These are phyloP conservation scores for Candida caryicola DNA, from an alignment of 805 yeast species.

Conservation along the genomic window DNA sequence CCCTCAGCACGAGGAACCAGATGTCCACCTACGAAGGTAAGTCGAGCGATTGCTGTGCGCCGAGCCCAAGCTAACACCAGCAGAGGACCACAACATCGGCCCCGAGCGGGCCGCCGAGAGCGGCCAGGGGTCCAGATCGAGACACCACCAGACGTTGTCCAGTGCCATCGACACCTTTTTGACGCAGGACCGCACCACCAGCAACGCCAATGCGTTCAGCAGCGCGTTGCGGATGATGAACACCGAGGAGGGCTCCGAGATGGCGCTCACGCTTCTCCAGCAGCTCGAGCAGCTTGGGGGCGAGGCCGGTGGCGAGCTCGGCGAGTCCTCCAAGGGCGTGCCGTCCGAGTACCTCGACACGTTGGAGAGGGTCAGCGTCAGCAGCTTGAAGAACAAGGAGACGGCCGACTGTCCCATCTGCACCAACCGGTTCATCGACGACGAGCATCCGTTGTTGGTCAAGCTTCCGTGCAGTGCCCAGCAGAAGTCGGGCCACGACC, in stretches of 20 bases:
- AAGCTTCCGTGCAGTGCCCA: slow-evolving; percentile 60
- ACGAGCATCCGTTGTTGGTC: slow-evolving; percentile 77
- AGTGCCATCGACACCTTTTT: slow-evolving; percentile 36
- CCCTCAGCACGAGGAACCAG: too few species aligned
- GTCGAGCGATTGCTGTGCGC: slow-evolving; percentile 13
- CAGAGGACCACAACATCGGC: slow-evolving; percentile 40
- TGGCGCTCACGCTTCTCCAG: slow-evolving; percentile 27
- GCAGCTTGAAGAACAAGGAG: slow-evolving; percentile 35
- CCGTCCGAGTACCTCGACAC: slow-evolving; percentile 69
- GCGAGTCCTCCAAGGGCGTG: slow-evolving; percentile 44
- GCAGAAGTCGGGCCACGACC: slow-evolving; percentile 38
- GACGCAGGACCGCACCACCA: slow-evolving; percentile 11
- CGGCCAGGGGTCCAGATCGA: slow-evolving; percentile 4
- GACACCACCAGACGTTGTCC: slow-evolving; percentile 28
- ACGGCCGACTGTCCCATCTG: slow-evolving; percentile 83
- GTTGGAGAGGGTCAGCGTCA: slow-evolving; percentile 59
- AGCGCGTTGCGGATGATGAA: slow-evolving; percentile 31
- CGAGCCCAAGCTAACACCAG: slow-evolving; percentile 5
- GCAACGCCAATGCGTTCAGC: slow-evolving; percentile 23
- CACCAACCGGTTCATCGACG: slow-evolving; percentile 66
- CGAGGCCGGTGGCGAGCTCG: slow-evolving; percentile 6
- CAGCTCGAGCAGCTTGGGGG: slow-evolving; percentile 14
- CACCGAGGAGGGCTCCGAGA: slow-evolving; percentile 28
- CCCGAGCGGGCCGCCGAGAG: slow-evolving; percentile 4
- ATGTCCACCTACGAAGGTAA: slow-evolving; percentile 47